These are phyloP conservation scores for Tuber aestivum DNA, from an alignment of 495 filamentous ascomycete genomes.

Conservation along the genomic window DNA sequence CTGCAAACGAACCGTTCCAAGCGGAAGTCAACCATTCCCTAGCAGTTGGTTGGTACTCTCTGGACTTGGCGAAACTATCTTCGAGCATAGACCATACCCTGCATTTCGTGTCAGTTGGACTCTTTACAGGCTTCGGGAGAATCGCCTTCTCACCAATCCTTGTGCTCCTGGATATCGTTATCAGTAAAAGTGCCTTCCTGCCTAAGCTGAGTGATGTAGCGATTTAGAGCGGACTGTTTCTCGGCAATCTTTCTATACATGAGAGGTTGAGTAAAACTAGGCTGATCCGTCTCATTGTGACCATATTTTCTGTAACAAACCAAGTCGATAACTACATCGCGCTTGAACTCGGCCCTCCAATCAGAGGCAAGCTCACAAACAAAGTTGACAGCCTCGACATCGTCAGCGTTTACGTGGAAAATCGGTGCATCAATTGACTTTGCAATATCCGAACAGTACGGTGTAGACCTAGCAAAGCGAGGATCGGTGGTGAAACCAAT, in stretches of 20 bases:
- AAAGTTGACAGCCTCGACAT: slow-evolving; percentile 96
- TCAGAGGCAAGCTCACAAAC: slow-evolving; percentile 94
- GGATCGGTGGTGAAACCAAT: slow-evolving; percentile 99
- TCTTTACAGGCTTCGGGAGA: neutral
- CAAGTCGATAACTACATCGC: slow-evolving; percentile 93
- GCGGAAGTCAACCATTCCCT: slow-evolving; percentile 98
- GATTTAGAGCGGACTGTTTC: slow-evolving; percentile 73
- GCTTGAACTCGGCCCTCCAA: slow-evolving; percentile 96
- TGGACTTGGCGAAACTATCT: slow-evolving; percentile 92
- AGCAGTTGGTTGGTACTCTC: slow-evolving; percentile 90
- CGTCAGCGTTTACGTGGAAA: slow-evolving; percentile 98
- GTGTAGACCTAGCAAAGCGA: slow-evolving; percentile 90
- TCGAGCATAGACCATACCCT: slow-evolving; percentile 94
- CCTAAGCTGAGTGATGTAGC: slow-evolving; percentile 81
- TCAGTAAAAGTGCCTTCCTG: slow-evolving; percentile 90
- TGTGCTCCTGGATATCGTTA: slow-evolving; percentile 97
- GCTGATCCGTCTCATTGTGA: slow-evolving; percentile 99
- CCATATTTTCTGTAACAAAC: slow-evolving; percentile 99
- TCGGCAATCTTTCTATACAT: slow-evolving; percentile 96
- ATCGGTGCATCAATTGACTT: slow-evolving; percentile 97
- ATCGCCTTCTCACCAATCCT: slow-evolving; percentile 61
- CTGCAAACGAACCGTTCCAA: slow-evolving; percentile 66
- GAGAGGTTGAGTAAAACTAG: slow-evolving; percentile 96
- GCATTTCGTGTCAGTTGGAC: neutral
- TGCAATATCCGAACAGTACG: slow-evolving; percentile 98